Conservation (phyloP, 257 asterid species). For the Solanum megistacrolobum region DNA sequence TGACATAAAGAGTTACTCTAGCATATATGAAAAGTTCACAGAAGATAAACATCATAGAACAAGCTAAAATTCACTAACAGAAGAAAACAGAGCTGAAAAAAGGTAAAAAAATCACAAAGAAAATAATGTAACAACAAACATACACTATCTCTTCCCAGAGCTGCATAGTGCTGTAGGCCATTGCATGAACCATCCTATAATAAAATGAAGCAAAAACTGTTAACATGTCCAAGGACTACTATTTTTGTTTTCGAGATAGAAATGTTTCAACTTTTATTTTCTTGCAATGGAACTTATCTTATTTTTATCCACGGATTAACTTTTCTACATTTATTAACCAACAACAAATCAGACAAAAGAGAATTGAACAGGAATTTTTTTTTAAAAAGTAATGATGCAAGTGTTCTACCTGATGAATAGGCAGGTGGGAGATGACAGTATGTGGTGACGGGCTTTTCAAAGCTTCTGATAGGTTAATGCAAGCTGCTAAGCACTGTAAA, state of each 20-base stretch:
- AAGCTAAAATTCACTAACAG: neutral
- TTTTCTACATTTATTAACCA: neutral
- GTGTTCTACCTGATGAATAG: constrained; percentile 73
- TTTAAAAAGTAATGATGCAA: neutral
- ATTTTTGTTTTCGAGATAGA: neutral
- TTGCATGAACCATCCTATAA: constrained; percentile 96
- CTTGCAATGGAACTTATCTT: neutral
- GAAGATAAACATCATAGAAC: neutral
- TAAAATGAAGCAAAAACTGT: constrained; percentile 4
- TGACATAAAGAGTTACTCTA: neutral
- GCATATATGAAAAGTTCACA: neutral
- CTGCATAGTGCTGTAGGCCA: constrained; percentile 97
- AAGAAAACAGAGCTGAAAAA: neutral
- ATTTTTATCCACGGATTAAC: neutral
- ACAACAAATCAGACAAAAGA: neutral
- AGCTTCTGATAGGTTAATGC: constrained; percentile 81
- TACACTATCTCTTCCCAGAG: constrained; percentile 88
- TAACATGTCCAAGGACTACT: neutral
- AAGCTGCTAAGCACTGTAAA: constrained; percentile 92
- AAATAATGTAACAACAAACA: constrained; percentile 5
- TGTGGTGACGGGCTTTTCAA: constrained; percentile 72
- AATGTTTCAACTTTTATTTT: neutral
- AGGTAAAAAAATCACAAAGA: neutral
- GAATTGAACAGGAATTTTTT: neutral
- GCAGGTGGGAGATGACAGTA: constrained; percentile 77